Conservation (phyloP, 139 green algal species). For the Closterium sp. region DNA sequence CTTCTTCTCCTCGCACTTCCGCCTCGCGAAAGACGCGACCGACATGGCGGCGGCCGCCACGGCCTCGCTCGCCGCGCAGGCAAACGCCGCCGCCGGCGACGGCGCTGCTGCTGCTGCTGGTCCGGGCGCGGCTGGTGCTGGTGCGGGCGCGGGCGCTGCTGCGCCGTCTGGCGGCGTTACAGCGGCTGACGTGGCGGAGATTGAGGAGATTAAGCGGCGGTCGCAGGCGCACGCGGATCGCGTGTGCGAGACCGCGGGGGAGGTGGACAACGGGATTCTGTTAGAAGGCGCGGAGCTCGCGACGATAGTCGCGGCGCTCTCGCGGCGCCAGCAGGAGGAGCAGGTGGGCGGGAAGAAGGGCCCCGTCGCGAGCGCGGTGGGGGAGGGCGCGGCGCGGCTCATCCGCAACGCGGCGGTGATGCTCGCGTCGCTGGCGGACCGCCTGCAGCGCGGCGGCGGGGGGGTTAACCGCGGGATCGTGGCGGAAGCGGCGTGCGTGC, state of each 20-base stretch:
- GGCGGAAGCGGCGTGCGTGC: background rate
- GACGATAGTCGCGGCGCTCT: background rate
- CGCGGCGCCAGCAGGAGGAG: background rate
- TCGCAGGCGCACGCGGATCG: slow-evolving; percentile 2
- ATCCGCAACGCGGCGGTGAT: background rate
- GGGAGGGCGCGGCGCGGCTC: background rate
- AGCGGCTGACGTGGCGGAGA: background rate
- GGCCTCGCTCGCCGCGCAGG: background rate
- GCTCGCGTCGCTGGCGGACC: background rate
- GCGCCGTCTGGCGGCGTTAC: background rate
- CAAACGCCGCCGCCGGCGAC: background rate
- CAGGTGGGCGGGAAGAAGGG: background rate
- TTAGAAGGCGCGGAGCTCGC: background rate
- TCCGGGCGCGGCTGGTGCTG: too few relatives aligned
- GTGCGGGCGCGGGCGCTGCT: background rate
- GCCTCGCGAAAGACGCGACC: background rate
- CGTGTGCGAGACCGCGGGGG: background rate
- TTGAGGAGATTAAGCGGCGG: background rate
- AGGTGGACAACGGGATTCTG: background rate
- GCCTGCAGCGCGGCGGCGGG: background rate
- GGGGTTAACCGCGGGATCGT: background rate
- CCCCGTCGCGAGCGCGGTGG: background rate
- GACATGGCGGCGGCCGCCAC: background rate
- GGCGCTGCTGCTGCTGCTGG: too few relatives aligned
- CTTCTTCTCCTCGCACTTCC: slow-evolving; percentile 7